Base-by-base conservation (phyloP, 208 protist species). In the Crithidia sp. region DNA sequence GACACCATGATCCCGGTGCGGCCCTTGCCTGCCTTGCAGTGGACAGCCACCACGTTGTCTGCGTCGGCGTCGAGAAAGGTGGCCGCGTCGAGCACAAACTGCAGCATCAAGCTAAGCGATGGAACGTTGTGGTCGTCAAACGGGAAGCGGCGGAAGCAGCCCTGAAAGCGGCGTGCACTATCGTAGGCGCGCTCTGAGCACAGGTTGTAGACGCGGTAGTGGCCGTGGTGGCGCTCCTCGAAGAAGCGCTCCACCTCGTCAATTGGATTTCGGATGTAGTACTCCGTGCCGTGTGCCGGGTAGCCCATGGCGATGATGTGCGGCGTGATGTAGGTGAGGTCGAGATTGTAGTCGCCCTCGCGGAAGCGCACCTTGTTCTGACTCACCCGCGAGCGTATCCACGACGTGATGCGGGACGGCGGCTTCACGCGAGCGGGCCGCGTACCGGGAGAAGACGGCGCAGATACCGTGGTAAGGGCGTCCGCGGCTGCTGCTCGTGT, bases 21-120 rank as follows among this genome's bases (percentile, higher is more conserved):
- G 0, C 96, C 98, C 74, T 99, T 99, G n/a, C 98, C 98, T 0
- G 98, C 97, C 71, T 99, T 99, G 83, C 98, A 99, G 78, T 99
- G 98, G 43, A 99, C 64, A 5, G 84, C 97, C 12, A 89, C 85
- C 5, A 98, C 88, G 76, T 98, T 97, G 3, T 81, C 63, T 45
- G 68, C 50, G 75, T 96, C 67, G 36, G 72, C 56, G 13, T 83
- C 55, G 5, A 98, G 79, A 71, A 83, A 97, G 17, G 77, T 59
- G 0, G 74, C 55, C 41, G 88, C 85, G 67, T 87, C 82, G 6
- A 75, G 43, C 62, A 91, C 89, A 60, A 97, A 95, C 36, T 83
- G 68, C 8, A 64, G 28, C 19, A 99, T 97, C 43, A 98, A 74
- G 37, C 68, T 63, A n/a, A 99, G 82, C 14, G 86, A 79, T 13